Conservation (phyloP, 371 early-diverging fungal genomes). For the Mortierella sp. region DNA sequence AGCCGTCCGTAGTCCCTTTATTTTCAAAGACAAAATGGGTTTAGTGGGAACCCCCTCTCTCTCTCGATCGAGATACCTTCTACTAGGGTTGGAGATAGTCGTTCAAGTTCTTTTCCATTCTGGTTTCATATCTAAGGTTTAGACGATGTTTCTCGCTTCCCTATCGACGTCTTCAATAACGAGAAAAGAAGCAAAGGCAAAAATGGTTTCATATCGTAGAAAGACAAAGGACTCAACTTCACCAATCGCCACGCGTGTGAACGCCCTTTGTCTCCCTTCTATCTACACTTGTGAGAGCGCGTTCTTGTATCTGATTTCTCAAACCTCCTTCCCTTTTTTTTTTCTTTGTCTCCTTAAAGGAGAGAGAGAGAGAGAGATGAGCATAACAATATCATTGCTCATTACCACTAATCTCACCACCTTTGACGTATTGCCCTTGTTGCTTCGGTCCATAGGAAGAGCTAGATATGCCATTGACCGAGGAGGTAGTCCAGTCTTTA, state of each 20-base stretch:
- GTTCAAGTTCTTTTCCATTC: background rate
- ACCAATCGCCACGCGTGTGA: background rate
- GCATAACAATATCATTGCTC: background rate
- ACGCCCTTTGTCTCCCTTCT: too few relatives aligned
- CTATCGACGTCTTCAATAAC: background rate
- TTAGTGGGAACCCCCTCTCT: too few relatives aligned
- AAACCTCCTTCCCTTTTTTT: background rate
- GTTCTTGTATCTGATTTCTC: background rate
- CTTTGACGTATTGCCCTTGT: background rate
- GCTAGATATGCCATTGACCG: background rate
- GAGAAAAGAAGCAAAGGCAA: background rate
- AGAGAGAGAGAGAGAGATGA: background rate
- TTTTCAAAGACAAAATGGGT: too few relatives aligned
- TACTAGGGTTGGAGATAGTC: background rate
- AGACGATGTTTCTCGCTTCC: background rate
- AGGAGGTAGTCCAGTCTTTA: background rate
- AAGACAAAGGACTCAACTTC: background rate
- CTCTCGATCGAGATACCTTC: background rate
- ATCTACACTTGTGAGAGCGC: background rate
- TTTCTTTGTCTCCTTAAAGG: slow-evolving; percentile 3
- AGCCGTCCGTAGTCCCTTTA: background rate
- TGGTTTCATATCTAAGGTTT: background rate
- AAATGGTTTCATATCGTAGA: background rate
- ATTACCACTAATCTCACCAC: background rate
- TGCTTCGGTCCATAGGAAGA: background rate